These are phyloP conservation scores for Stylosanthes scabra DNA, from an alignment of 331 rosid species.

Conservation along the genomic window DNA sequence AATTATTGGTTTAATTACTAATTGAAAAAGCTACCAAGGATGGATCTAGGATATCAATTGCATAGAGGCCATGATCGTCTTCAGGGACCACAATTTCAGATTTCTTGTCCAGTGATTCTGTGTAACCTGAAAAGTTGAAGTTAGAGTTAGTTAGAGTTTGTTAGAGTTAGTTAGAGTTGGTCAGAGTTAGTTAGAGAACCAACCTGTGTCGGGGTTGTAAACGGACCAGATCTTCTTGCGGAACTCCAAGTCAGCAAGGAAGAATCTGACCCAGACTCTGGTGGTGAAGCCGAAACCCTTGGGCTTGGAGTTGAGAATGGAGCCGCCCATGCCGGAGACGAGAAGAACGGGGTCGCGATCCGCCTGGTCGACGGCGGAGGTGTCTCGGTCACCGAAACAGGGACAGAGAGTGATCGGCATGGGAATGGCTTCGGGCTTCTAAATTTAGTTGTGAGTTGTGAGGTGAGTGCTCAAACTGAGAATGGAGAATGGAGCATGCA, in stretches of 20 bases:
- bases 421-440: background rate
- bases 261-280: conserved; percentile 88
- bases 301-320: conserved; percentile 72
- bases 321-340: conserved; percentile 89
- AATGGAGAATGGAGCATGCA: background rate
- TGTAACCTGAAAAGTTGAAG: conserved; percentile 59
- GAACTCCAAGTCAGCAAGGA: conserved; percentile 81
- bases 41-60: conserved; percentile 94
- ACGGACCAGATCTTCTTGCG: conserved; percentile 74
- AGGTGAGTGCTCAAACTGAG: background rate
- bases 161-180: background rate
- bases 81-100: conserved; percentile 76
- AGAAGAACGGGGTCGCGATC: conserved; percentile 86
- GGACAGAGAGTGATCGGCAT: conserved; percentile 48
- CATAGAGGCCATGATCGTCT: conserved; percentile 81
- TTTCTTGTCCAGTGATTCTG: conserved; percentile 67
- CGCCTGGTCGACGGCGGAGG: conserved; percentile 39
- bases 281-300: conserved; percentile 70
- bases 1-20: background rate
- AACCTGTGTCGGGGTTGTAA: conserved; percentile 88
- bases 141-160: no score
- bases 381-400: conserved; percentile 50
- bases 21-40: conserved; percentile 56
- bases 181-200: conserved; percentile 45
- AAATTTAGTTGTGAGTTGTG: no score